phyloP scores from a whole-genome alignment of 768 basidiomycete genomes.

The Floccularia luteovirens region DNA sequence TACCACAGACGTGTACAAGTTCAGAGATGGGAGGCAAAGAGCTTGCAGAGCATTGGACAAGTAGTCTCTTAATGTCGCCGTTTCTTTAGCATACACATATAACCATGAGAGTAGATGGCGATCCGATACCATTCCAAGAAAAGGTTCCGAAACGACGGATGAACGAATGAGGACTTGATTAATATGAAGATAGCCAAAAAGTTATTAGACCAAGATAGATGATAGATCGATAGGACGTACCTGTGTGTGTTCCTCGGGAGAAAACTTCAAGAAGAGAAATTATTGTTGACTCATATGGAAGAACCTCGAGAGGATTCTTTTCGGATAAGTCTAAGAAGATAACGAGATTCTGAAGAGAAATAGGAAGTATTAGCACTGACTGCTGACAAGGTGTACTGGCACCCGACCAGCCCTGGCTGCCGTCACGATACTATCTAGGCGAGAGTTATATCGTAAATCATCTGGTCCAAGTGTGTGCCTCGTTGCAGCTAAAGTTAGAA shows the following conservation, averaged over 20 bases:
- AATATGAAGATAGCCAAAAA: neutral
- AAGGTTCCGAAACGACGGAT: conserved; percentile 31
- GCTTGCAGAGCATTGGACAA: conserved; percentile 47
- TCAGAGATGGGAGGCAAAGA: conserved; percentile 57
- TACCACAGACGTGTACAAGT: conserved; percentile 56
- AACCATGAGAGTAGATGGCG: conserved; percentile 67
- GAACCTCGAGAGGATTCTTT: conserved; percentile 68
- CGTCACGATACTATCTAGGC: conserved; percentile 60
- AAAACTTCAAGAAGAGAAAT: conserved; percentile 59
- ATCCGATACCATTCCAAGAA: conserved; percentile 73
- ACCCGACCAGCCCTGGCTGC: conserved; percentile 73
- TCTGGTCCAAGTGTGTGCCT: conserved; percentile 59
- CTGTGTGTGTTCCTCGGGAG: conserved; percentile 65
- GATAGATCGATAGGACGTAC: conserved; percentile 22
- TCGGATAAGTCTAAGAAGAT: conserved; percentile 62
- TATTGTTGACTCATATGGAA: conserved; percentile 57
- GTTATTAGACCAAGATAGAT: neutral
- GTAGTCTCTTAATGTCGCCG: conserved; percentile 34
- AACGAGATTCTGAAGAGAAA: neutral
- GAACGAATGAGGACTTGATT: conserved; percentile 49
- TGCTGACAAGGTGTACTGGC: conserved; percentile 70
- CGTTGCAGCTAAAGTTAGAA: conserved; percentile 76
- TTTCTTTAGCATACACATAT: conserved; percentile 40
- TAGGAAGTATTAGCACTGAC: conserved; percentile 32
- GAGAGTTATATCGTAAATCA: conserved; percentile 50